phyloP scores from a whole-genome alignment of 2,329 filamentous ascomycete genomes.

The Botrytis cinerea region DNA sequence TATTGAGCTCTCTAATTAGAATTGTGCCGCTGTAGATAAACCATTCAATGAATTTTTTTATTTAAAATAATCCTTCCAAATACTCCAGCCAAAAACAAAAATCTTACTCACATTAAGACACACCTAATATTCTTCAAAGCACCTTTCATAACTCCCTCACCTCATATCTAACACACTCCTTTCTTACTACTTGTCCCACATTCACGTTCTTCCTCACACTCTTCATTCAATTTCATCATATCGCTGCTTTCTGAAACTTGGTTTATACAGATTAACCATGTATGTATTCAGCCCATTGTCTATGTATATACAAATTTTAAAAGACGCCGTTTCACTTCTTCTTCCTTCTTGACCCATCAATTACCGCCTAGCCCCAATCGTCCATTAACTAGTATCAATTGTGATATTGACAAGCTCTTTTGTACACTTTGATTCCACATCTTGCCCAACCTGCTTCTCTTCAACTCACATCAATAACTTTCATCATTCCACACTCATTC shows the following conservation, averaged over 20 bases:
- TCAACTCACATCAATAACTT: not conserved
- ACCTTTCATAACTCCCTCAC: not conserved
- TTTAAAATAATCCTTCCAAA: not conserved
- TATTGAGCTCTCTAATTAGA: not conserved
- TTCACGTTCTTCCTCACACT: not conserved
- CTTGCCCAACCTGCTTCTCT: not conserved
- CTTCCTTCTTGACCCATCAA: not conserved
- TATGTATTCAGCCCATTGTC: not conserved
- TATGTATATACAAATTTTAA: constrained; percentile 1
- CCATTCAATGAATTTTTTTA: not conserved
- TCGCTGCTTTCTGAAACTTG: not conserved
- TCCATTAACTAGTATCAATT: not conserved
- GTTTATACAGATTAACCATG: not conserved
- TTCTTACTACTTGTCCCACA: not conserved
- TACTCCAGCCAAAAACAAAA: not conserved
- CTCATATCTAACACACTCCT: not conserved
- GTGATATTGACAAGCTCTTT: not conserved
- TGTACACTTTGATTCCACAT: not conserved
- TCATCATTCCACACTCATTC: not conserved
- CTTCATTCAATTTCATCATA: not conserved
- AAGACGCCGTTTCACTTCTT: not conserved
- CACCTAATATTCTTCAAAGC: not conserved
- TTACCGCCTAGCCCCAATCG: not conserved
- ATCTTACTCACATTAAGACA: not conserved
- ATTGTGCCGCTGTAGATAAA: not conserved